Percentiles rank a stretch among this genome's conserved stretches.
Conservation (phyloP, 768 basidiomycete species). For the Rhizopogon vesiculosus region DNA sequence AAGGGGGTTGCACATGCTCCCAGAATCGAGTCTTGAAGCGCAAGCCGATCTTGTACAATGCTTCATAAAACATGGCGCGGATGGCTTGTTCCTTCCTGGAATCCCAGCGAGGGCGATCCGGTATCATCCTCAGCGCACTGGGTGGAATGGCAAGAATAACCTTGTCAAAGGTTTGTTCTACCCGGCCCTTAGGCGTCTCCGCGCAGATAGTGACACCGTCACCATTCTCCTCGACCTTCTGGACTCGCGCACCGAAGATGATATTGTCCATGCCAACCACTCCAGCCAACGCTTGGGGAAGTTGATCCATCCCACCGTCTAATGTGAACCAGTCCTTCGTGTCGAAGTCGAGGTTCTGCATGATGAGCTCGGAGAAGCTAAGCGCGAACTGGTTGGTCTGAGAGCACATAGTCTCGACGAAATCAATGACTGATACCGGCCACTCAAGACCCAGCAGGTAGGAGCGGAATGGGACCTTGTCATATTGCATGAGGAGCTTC, state of each 20-base stretch:
- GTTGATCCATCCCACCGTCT: constrained; percentile 16
- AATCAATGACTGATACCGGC: constrained; percentile 14
- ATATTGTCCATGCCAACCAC: constrained; percentile 15
- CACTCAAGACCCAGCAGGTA: constrained; percentile 11
- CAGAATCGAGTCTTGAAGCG: constrained; percentile 33
- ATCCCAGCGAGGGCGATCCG: constrained; percentile 15
- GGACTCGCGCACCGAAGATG: constrained; percentile 15
- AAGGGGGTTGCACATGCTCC: constrained; percentile 21
- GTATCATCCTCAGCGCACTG: constrained; percentile 18
- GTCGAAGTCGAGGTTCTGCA: constrained; percentile 19
- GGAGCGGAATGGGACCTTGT: constrained; percentile 15
- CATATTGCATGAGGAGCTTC: constrained; percentile 9
- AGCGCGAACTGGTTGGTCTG: constrained; percentile 21
- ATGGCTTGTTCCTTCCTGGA: constrained; percentile 14
- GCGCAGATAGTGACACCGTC: constrained; percentile 9
- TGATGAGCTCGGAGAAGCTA: constrained; percentile 19
- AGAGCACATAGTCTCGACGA: constrained; percentile 17
- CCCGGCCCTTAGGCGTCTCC: neutral
- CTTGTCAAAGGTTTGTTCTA: constrained; percentile 13
- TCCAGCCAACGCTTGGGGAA: constrained; percentile 15
- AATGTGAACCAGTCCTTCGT: constrained; percentile 16
- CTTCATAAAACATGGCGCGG: constrained; percentile 18
- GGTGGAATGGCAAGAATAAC: constrained; percentile 18
- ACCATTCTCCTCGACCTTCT: constrained; percentile 2
- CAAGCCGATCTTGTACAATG: constrained; percentile 31